These are phyloP conservation scores for Leishmania martiniquensis DNA, from an alignment of 208 protist genomes.

Conservation along the genomic window DNA sequence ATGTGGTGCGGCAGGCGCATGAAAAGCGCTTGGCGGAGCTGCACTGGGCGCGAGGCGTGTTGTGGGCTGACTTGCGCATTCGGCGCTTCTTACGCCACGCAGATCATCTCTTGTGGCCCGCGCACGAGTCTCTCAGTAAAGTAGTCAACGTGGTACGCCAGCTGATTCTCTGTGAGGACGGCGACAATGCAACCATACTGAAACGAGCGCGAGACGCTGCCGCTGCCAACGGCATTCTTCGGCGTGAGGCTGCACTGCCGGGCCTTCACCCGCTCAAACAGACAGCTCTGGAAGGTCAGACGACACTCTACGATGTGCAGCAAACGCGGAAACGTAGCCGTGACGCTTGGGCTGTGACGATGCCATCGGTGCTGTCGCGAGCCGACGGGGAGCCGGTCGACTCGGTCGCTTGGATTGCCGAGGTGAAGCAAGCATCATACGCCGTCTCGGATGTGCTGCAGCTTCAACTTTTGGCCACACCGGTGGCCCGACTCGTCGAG, in stretches of 20 bases:
- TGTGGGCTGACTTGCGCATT: constrained; percentile 48
- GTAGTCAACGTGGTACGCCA: constrained; percentile 53
- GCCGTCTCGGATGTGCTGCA: constrained; percentile 37
- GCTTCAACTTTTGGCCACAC: constrained; percentile 35
- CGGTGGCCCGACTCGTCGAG: constrained; percentile 36
- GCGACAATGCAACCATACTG: constrained; percentile 21
- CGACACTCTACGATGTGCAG: constrained; percentile 38
- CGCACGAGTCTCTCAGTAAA: constrained; percentile 31
- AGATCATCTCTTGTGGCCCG: constrained; percentile 62
- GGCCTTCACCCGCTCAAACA: constrained; percentile 67
- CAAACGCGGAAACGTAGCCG: constrained; percentile 28
- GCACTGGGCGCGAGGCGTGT: constrained; percentile 51
- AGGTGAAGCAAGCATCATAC: constrained; percentile 32
- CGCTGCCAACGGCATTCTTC: constrained; percentile 45
- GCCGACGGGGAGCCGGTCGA: constrained; percentile 20
- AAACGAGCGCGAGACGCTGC: constrained; percentile 33
- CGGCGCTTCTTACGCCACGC: constrained; percentile 46
- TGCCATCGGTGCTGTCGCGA: constrained; percentile 30
- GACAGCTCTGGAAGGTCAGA: constrained; percentile 43
- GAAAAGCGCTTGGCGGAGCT: constrained; percentile 46
- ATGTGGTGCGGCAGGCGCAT: constrained; percentile 28
- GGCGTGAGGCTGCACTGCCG: constrained; percentile 38
- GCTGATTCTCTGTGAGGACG: constrained; percentile 49
- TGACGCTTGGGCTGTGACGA: constrained; percentile 17
- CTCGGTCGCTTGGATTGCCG: constrained; percentile 38